Conservation (phyloP, 106 monocot genomes). For the Dendrobium nobile region DNA sequence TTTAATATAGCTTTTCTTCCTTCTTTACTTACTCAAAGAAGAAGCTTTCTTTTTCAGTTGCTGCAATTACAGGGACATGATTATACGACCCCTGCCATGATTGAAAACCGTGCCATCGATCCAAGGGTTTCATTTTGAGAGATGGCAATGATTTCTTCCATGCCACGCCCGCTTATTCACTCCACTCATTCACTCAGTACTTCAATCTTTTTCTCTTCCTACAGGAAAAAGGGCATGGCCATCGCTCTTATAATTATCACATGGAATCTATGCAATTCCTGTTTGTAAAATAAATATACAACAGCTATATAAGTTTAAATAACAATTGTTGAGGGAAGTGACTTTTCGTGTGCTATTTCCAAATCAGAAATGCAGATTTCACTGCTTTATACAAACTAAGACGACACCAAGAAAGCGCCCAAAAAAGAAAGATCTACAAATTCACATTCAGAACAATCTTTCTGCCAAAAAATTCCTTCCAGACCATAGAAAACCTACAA, state of each 20-base stretch:
- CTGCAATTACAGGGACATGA: conserved; percentile 16
- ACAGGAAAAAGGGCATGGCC: background rate
- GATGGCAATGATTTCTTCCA: conserved; percentile 10
- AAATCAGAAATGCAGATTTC: too few relatives aligned
- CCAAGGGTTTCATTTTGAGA: conserved; percentile 4
- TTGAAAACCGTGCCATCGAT: conserved; percentile 7
- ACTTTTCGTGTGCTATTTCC: too few relatives aligned
- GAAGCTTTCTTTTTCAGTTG: background rate
- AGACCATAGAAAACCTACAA: too few relatives aligned
- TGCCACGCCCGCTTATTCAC: background rate
- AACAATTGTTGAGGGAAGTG: too few relatives aligned
- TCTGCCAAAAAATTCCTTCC: too few relatives aligned
- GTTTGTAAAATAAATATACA: background rate
- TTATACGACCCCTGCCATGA: conserved; percentile 6
- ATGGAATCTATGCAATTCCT: conserved; percentile 1
- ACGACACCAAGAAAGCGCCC: too few relatives aligned
- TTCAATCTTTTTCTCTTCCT: conserved; percentile 11
- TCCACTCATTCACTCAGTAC: background rate
- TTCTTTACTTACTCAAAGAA: background rate
- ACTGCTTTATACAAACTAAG: too few relatives aligned
- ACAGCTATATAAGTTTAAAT: too few relatives aligned
- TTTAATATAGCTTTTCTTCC: background rate
- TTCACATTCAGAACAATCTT: too few relatives aligned
- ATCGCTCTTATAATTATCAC: conserved; percentile 3
- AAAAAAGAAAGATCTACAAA: too few relatives aligned